Base-by-base conservation (phyloP, 2,329 filamentous ascomycete genomes). In the Trichoderma sp. region DNA sequence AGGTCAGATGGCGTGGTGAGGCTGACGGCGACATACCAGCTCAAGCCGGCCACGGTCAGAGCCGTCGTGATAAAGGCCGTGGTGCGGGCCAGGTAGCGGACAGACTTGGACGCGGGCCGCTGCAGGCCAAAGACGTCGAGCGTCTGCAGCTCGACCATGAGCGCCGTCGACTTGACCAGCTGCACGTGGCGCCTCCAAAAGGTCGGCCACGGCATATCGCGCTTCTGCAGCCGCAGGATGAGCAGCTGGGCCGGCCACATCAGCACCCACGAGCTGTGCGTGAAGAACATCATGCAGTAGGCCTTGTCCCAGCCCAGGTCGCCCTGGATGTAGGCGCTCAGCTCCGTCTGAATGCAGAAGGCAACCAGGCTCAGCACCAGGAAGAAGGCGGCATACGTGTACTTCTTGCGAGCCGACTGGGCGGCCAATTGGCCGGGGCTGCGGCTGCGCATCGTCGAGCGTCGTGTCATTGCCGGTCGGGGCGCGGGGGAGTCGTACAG, bases 271-370 rank as follows among this genome's bases (percentile, higher is more conserved):
- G 94, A 97, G 70, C 95, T 93, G 83, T 99, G 96, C 12, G 96
- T 99, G 75, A 99, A 87, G 82, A 97, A 98, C 86, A 99, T 89
- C 96, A 99, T 99, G 85, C 94, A 97, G 84, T 98, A 99, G n/a
- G 96, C 93, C 85, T 99, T 99, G 83, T 97, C 90, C 96, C 96
- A 99, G 74, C 92, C 90, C 74, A 98, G 83, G 73, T 96, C 91
- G 80, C 95, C 91, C 84, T 98, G 95, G 73, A 99, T 96, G 83
- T 98, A 95, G 11, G 97, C 91, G 12, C 95, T 95, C 68, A 97
- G 94, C 85, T 98, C 95, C 4, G 96, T 98, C 87, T 99, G 96
- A 6, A 97, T 85, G 62, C 94, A 93, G 80, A 99, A 99, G 78
- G 93, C 92, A 72, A 97, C 84, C 78, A 99, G 85, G 79, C 93